Evolutionary conservation across 2,329 filamentous ascomycete genomes (phyloP).

Genomic region (Davidsoniella australis): DNA sequence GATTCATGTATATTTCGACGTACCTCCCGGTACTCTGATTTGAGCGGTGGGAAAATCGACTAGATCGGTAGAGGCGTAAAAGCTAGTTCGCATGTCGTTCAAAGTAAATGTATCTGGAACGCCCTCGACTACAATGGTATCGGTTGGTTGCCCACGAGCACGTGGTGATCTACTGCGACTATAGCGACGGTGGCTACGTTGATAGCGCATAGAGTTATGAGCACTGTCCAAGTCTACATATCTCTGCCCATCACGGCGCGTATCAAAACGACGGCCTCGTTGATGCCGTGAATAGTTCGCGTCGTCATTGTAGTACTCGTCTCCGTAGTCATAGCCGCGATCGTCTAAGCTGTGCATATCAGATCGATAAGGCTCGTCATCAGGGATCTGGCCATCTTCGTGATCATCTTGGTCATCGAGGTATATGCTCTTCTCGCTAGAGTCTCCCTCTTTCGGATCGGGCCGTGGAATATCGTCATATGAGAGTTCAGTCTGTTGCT

Average conservation of each 20-base stretch:
- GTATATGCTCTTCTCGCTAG: slow-evolving; percentile 22
- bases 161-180: slow-evolving; percentile 21
- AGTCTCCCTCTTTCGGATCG: no score
- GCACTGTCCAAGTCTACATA: slow-evolving; percentile 13
- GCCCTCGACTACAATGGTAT: slow-evolving; percentile 38
- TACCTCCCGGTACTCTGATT: slow-evolving; percentile 8
- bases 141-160: slow-evolving; percentile 26
- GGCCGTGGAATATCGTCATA: slow-evolving; percentile 19
- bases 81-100: slow-evolving; percentile 5
- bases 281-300: slow-evolving; percentile 7
- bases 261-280: slow-evolving; percentile 11
- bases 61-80: slow-evolving; percentile 8
- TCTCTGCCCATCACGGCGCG: slow-evolving; percentile 12
- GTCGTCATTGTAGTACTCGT: slow-evolving; percentile 14
- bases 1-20: background rate
- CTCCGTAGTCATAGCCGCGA: slow-evolving; percentile 10
- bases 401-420: slow-evolving; percentile 18
- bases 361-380: slow-evolving; percentile 1
- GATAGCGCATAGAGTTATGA: slow-evolving; percentile 7
- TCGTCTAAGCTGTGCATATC: background rate
- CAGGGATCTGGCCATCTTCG: slow-evolving; percentile 15
- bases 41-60: slow-evolving; percentile 7
- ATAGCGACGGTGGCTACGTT: slow-evolving; percentile 14
- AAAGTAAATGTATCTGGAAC: slow-evolving; percentile 20
- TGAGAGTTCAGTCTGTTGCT: slow-evolving; percentile 21